Evolutionary conservation across 192 early-diverging fungal species (phyloP).

Genomic region (Coemansia sp.): DNA sequence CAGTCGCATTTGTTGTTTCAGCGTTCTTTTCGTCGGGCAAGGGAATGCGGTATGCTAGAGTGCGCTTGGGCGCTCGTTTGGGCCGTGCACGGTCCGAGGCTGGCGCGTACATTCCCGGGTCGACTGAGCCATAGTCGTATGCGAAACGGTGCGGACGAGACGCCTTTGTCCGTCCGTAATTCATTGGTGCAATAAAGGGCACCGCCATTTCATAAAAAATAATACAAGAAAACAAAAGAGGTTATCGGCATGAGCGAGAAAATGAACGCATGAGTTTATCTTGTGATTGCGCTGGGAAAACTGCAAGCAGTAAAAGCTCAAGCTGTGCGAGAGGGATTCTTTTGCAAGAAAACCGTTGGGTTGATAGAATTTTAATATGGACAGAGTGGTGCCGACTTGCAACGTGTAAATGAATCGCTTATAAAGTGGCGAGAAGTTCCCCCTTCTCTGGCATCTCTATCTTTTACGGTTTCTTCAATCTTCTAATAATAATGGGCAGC

Average conservation of each 20-base stretch:
- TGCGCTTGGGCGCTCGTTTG: constrained; percentile 43
- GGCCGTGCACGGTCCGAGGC: constrained; percentile 36
- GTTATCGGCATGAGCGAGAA: neutral
- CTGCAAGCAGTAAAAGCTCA: too few relatives aligned
- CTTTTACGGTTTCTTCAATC: too few relatives aligned
- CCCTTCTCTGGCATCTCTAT: too few relatives aligned
- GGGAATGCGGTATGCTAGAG: constrained; percentile 49
- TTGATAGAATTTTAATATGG: too few relatives aligned
- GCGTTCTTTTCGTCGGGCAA: constrained; percentile 14
- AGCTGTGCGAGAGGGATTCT: too few relatives aligned
- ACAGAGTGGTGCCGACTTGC: too few relatives aligned
- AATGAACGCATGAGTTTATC: neutral
- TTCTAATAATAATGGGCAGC: too few relatives aligned
- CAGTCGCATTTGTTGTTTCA: constrained; percentile 5
- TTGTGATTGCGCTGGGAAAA: too few relatives aligned
- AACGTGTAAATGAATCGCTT: too few relatives aligned
- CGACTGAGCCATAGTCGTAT: constrained; percentile 51
- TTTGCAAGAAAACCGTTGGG: too few relatives aligned
- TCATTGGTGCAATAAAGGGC: constrained; percentile 35
- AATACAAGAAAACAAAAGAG: constrained; percentile 1
- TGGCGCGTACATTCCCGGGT: constrained; percentile 54
- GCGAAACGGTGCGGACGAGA: constrained; percentile 52
- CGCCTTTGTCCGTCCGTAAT: constrained; percentile 42
- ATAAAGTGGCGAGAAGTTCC: too few relatives aligned
- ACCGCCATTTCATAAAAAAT: constrained; percentile 29